phyloP scores from a whole-genome alignment of 73 alveolate species.

The Paramecium caudatum region DNA sequence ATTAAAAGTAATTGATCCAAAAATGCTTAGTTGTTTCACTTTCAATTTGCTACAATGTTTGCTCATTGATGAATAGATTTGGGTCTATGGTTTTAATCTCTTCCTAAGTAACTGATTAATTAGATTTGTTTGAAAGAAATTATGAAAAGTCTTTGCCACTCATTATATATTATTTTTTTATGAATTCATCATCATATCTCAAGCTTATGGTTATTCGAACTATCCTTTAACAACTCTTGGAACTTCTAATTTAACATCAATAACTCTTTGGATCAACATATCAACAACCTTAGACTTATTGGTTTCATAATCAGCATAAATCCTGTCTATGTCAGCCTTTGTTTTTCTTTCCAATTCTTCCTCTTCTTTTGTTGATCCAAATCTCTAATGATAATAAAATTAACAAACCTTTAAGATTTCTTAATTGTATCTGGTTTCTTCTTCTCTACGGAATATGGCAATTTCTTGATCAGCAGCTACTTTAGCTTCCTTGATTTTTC shows the following conservation, averaged over 20 bases:
- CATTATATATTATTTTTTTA: constrained; percentile 15
- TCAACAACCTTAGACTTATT: constrained; percentile 72
- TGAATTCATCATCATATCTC: constrained; percentile 46
- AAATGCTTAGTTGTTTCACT: background rate
- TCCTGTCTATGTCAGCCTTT: constrained; percentile 72
- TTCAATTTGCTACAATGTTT: background rate
- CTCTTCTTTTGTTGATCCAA: constrained; percentile 69
- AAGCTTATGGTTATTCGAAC: constrained; percentile 36
- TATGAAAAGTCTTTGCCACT: constrained; percentile 39
- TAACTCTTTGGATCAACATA: constrained; percentile 72
- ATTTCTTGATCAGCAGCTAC: constrained; percentile 80
- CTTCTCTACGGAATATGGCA: constrained; percentile 68
- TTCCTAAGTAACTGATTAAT: background rate
- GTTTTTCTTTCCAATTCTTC: constrained; percentile 74
- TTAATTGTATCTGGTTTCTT: constrained; percentile 72
- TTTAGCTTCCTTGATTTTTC: constrained; percentile 76
- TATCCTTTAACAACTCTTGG: constrained; percentile 78
- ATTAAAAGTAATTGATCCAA: constrained; percentile 7
- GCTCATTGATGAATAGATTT: constrained; percentile 20
- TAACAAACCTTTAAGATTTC: constrained; percentile 62
- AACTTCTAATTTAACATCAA: constrained; percentile 71
- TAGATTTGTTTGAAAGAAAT: constrained; percentile 12
- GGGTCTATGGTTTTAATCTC: background rate
- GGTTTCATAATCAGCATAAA: constrained; percentile 66
- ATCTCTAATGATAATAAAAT: constrained; percentile 26